Evolutionary conservation across 345 rosid species (phyloP), one percentile per base, ranked within the genome.

Genomic region (Jatropha curcas): DNA sequence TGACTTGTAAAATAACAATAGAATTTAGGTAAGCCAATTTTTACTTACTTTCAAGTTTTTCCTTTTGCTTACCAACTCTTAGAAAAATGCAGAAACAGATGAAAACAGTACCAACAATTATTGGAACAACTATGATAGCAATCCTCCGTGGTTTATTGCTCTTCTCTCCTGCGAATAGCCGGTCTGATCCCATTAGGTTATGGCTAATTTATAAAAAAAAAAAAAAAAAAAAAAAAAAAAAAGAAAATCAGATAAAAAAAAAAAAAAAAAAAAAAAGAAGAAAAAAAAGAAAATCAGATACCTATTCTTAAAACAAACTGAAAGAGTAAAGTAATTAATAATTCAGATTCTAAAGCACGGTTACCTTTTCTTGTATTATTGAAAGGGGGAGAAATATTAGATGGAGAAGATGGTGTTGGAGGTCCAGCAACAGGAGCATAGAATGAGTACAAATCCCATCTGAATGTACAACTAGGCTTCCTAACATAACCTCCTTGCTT

Each of bases 381-480:
- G 50, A 1, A 4, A 14, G 17, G 50, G 1, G 50, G 50, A 45
- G 50, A 45, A 17, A 16, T 1, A 19, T 45, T 4, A 1, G 41
- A 20, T 33, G 43, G 7, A 5, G 39, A 19, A 4, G 37, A 12
- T 17, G 77, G 82, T 66, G 82, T 65, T 0, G 82, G 73, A 2
- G 84, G 60, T 11, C 35, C 65, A 35, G 68, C 67, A 5, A 69
- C 67, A 27, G 72, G 61, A 39, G 19, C 31, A 71, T 71, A 83
- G 75, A 86, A 88, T 4, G 74, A 64, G 71, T 80, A 79, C 72
- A 83, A 20, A 75, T 86, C 91, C 84, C 85, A 86, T 58, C 86
- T 62, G 61, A 86, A 75, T 60, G 50, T 55, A 56, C 91, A 90
- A 53, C 78, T 90, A 6, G 90, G 91, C 9, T 51, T 68, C 0